Conservation (phyloP, 1,284 basidiomycete species). For the Mycosarcoma maydis region DNA sequence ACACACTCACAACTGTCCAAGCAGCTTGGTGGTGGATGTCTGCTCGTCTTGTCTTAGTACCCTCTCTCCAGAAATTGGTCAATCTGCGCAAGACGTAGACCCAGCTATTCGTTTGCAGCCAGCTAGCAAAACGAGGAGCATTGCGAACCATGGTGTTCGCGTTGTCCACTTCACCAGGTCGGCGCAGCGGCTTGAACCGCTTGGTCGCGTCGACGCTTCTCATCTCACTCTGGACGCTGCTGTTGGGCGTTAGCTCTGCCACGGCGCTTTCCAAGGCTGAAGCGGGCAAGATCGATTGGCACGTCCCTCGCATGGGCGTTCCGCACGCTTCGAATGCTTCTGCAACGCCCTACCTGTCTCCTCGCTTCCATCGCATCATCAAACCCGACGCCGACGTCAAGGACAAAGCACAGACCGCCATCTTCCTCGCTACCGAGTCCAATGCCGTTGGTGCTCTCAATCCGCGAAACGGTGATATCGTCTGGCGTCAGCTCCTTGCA, state of each 20-base stretch:
- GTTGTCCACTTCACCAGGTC: conserved; percentile 15
- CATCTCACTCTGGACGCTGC: conserved; percentile 17
- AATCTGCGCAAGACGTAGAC: neutral
- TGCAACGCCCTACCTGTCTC: conserved; percentile 46
- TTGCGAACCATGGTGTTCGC: conserved; percentile 17
- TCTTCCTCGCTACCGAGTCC: conserved; percentile 77
- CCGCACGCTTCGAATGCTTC: conserved; percentile 38
- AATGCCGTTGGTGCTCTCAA: conserved; percentile 83
- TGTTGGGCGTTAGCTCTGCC: conserved; percentile 9
- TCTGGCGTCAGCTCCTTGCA: conserved; percentile 82
- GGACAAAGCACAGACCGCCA: conserved; percentile 69
- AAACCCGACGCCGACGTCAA: conserved; percentile 50
- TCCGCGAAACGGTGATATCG: conserved; percentile 77
- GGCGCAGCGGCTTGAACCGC: conserved; percentile 15
- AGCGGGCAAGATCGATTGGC: conserved; percentile 52
- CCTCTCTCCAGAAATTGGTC: neutral
- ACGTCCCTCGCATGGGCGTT: conserved; percentile 50
- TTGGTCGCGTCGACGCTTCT: conserved; percentile 19
- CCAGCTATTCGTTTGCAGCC: neutral
- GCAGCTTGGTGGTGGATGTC: too few species aligned
- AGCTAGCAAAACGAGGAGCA: neutral
- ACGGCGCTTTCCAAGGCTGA: conserved; percentile 35
- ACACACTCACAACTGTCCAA: too few species aligned
- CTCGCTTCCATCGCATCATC: conserved; percentile 66
- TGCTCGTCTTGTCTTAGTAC: too few species aligned